Base-by-base conservation (phyloP, 768 basidiomycete genomes). In the Leccinum ochraceum region DNA sequence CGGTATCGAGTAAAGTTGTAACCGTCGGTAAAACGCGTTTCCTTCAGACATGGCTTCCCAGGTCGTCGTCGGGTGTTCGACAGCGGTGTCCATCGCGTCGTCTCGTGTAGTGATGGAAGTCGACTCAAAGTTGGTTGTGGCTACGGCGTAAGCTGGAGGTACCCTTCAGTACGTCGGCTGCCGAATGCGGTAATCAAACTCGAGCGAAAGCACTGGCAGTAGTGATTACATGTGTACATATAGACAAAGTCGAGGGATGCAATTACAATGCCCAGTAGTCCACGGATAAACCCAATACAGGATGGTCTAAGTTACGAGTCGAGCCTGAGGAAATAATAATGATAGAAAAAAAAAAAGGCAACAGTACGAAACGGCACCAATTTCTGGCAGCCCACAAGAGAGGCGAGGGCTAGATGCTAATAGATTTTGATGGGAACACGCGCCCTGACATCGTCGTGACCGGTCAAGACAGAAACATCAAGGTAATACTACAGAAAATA, bases 21-120 rank as follows among this genome's bases (percentile, higher is more conserved):
- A 86, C 57, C 89, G 82, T 70, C 89, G 79, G 70, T 98, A 98
- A 78, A 97, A 98, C 34, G 89, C 90, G 67, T 80, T 86, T 26
- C 90, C 90, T 69, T 90, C 86, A 72, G 88, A 84, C 88, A 97
- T 92, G 48, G 95, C 84, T 73, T 95, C 88, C 96, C 96, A 98
- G 74, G 85, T 83, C 32, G 86, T 74, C 3, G 91, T 92, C 2
- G 92, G 90, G 67, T 92, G 91, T 54, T 89, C 86, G 14, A 77
- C 67, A 76, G 83, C 83, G 26, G 66, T 16, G 22, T 74, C 71
- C 73, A 75, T 73, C 56, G 53, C 13, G 52, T 54, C 36, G 49
- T 60, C 17, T 52, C 34, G 56, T 50, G 28, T 10, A 28, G 14
- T 22, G 24, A n/a, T 37, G 34, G 20, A 32, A 5, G 52, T 44